Conservation (phyloP, 2,329 filamentous ascomycete genomes). For the Claviceps digitariae region DNA sequence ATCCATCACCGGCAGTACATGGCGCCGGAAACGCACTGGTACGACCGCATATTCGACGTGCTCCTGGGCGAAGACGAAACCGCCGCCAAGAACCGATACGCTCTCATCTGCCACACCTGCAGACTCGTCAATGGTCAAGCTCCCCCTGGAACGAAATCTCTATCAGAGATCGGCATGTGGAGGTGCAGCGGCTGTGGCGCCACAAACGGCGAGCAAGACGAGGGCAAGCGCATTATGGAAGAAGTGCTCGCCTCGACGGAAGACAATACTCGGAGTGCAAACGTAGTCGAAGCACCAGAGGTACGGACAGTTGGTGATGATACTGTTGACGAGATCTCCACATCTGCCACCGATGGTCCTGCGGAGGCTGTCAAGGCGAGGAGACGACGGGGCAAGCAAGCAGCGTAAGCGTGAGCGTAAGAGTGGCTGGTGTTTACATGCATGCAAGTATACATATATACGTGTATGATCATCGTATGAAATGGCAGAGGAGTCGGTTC, state of each 20-base stretch:
- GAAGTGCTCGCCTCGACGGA: slow-evolving; percentile 36
- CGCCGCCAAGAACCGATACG: slow-evolving; percentile 78
- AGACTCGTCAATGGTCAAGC: slow-evolving; percentile 91
- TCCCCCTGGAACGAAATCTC: slow-evolving; percentile 64
- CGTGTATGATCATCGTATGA: too few relatives aligned
- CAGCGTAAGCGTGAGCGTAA: neutral
- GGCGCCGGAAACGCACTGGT: slow-evolving; percentile 56
- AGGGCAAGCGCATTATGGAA: slow-evolving; percentile 57
- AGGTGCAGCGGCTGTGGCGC: slow-evolving; percentile 74
- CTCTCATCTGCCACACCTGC: slow-evolving; percentile 70
- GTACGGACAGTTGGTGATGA: neutral
- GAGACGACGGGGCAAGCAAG: neutral
- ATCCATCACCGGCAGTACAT: slow-evolving; percentile 7
- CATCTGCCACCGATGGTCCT: neutral
- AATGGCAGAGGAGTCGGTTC: too few relatives aligned
- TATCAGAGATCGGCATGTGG: slow-evolving; percentile 77
- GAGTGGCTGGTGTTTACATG: too few relatives aligned
- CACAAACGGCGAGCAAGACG: slow-evolving; percentile 70
- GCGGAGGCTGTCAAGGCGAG: slow-evolving; percentile 3
- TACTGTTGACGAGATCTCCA: neutral
- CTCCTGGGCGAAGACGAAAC: slow-evolving; percentile 93
- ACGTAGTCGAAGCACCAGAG: slow-evolving; percentile 6
- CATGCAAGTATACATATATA: too few relatives aligned
- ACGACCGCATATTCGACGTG: slow-evolving; percentile 84
- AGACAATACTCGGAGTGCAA: slow-evolving; percentile 5